Percentiles rank a stretch among this genome's conserved stretches.
phyloP scores from a whole-genome alignment of 163 green algal species.

The Chlorella variabilis region DNA sequence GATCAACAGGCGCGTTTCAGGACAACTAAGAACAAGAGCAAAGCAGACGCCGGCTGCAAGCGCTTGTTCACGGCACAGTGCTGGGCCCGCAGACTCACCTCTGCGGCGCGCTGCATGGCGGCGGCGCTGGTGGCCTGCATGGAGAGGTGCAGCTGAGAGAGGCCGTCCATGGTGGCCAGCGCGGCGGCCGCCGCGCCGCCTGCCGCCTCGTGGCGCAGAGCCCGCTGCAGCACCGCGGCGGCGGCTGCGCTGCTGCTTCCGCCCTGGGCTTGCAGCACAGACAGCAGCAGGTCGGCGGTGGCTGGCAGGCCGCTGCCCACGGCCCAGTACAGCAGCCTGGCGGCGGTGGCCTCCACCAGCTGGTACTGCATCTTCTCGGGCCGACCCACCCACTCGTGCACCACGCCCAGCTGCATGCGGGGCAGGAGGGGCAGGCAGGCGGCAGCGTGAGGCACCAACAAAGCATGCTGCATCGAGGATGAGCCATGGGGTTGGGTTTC shows the following conservation, averaged over 20 bases:
- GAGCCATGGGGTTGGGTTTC: no score
- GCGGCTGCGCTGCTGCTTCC: constrained; percentile 8
- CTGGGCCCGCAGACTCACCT: no score
- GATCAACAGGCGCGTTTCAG: not conserved
- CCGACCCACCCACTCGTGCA: constrained; percentile 37
- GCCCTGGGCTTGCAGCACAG: constrained; percentile 26
- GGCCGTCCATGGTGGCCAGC: not conserved
- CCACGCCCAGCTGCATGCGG: constrained; percentile 32
- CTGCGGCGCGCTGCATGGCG: constrained; percentile 24
- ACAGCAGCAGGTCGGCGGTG: constrained; percentile 27
- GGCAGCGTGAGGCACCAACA: no score
- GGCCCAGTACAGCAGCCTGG: constrained; percentile 40
- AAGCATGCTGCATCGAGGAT: not conserved
- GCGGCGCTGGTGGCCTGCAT: constrained; percentile 17
- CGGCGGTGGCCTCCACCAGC: constrained; percentile 32
- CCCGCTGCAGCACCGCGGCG: not conserved
- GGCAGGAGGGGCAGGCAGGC: not conserved
- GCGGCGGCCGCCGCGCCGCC: not conserved
- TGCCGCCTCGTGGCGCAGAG: not conserved
- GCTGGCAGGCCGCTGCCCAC: constrained; percentile 15
- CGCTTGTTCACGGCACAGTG: no score
- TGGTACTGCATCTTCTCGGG: constrained; percentile 27
- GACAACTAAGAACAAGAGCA: no score
- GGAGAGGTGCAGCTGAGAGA: constrained; percentile 27
- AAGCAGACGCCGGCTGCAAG: no score